Evolutionary conservation across 352 stramenopile species (phyloP).

Genomic region (Globisporangium ultimum): DNA sequence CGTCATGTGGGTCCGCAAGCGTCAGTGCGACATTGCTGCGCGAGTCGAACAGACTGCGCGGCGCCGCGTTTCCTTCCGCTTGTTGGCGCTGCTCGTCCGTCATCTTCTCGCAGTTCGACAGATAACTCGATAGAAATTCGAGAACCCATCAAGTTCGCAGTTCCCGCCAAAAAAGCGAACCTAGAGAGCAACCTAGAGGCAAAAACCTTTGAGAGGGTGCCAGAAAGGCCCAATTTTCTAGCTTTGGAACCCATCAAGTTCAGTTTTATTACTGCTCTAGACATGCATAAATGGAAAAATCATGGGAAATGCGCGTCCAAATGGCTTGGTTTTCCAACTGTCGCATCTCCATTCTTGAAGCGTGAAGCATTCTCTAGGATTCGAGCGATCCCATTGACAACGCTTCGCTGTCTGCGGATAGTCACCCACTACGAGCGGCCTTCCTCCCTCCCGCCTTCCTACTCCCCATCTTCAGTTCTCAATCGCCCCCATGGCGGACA

Average conservation of each 20-base stretch:
- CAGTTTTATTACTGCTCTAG: neutral
- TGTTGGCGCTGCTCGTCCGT: neutral
- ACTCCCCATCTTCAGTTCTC: neutral
- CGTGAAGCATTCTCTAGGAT: neutral
- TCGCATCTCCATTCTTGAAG: neutral
- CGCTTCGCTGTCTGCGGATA: neutral
- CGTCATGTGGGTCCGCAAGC: neutral
- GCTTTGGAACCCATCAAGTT: neutral
- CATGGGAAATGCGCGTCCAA: neutral
- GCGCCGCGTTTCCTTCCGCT: neutral
- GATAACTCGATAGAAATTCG: neutral
- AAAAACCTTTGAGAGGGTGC: neutral
- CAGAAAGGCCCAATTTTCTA: neutral
- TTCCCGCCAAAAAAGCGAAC: neutral
- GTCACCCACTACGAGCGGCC: neutral
- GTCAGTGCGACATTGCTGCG: slow-evolving; percentile 5
- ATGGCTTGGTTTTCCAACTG: neutral
- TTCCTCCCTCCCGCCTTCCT: neutral
- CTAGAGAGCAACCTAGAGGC: neutral
- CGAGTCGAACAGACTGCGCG: slow-evolving; percentile 46
- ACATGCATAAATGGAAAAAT: neutral
- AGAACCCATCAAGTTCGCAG: neutral
- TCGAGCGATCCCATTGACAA: neutral
- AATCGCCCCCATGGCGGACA: neutral
- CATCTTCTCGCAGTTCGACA: neutral